Evolutionary conservation across 148 eudicot genomes (phyloP).

Genomic region (Arbutus unedo): DNA sequence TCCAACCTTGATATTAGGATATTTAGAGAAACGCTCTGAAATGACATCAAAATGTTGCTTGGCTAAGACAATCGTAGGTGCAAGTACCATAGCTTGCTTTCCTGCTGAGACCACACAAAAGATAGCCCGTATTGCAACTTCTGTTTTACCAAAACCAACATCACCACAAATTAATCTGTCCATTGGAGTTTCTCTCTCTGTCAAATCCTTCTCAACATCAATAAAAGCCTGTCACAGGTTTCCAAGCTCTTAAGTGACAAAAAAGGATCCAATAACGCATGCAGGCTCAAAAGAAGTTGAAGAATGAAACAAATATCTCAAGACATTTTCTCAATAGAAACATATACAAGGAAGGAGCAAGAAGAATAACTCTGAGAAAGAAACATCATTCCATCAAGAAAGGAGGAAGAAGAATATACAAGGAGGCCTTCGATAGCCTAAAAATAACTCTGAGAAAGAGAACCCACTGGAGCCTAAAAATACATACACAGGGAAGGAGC

Average conservation of each 20-base stretch:
- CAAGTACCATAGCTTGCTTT: slow-evolving; percentile 94
- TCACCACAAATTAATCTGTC: slow-evolving; percentile 97
- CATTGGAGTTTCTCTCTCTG: slow-evolving; percentile 95
- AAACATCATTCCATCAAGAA: not conserved
- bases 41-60: slow-evolving; percentile 89
- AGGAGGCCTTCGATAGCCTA: not conserved
- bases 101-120: slow-evolving; percentile 89
- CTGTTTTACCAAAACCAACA: slow-evolving; percentile 98
- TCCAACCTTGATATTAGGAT: slow-evolving; percentile 64
- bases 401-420: too few species aligned
- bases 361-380: too few species aligned
- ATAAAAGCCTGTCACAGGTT: slow-evolving; percentile 72
- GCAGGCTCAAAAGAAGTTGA: not conserved
- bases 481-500: not conserved
- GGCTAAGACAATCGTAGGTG: slow-evolving; percentile 95
- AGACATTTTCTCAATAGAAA: slow-evolving; percentile 5
- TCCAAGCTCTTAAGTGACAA: slow-evolving; percentile 33
- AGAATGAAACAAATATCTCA: not conserved
- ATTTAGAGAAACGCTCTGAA: slow-evolving; percentile 71
- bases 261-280: not conserved
- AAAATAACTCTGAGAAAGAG: not conserved
- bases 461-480: not conserved
- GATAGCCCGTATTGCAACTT: slow-evolving; percentile 94
- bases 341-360: not conserved
- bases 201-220: slow-evolving; percentile 94